Evolutionary conservation across 2,329 filamentous ascomycete species (phyloP), one percentile per base, ranked within the genome.

Genomic region (Paecilomyces dactylethromorphus): DNA sequence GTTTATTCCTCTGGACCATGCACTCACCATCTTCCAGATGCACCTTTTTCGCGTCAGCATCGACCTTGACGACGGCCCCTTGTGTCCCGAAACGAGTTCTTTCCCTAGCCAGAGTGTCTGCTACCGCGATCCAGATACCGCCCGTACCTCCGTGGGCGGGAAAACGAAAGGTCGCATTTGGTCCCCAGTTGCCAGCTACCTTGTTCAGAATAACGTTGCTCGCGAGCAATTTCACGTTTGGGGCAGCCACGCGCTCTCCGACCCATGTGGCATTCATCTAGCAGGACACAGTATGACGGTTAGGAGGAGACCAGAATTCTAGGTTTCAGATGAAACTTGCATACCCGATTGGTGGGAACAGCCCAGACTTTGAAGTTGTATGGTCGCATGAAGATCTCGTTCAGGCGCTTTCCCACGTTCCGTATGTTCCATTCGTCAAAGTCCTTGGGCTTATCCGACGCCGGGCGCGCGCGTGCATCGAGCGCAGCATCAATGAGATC

Each of bases 281-380:
- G 31, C 7, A 31, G 10, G 10, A 3, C 59, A 26, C 31, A 45
- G 13, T 58, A 54, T 24, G 12, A 11, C 4, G 13, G 18, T n/a
- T 8, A 29, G 50, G 64, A 82, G n/a, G n/a, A n/a, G n/a, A n/a
- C n/a, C n/a, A n/a, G n/a, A n/a, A n/a, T n/a, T n/a, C n/a, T n/a
- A n/a, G n/a, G n/a, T n/a, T n/a, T n/a, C n/a, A n/a, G n/a, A n/a
- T n/a, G n/a, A n/a, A n/a, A n/a, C n/a, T n/a, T n/a, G n/a, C n/a
- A 70, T 83, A 95, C 91, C 87, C 95, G 96, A 67, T 89, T 96
- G 58, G 93, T 97, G 60, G 94, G 94, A 69, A 97, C 93, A 63
- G 94, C 94, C 94, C 94, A 99, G 74, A 99, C 94, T 82, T 99
- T 99, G 87, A 88, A 99, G 86, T 99, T 99, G 85, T 99, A 99